Base-by-base conservation (phyloP, 2,329 filamentous ascomycete genomes). In the Coniella lustricola region DNA sequence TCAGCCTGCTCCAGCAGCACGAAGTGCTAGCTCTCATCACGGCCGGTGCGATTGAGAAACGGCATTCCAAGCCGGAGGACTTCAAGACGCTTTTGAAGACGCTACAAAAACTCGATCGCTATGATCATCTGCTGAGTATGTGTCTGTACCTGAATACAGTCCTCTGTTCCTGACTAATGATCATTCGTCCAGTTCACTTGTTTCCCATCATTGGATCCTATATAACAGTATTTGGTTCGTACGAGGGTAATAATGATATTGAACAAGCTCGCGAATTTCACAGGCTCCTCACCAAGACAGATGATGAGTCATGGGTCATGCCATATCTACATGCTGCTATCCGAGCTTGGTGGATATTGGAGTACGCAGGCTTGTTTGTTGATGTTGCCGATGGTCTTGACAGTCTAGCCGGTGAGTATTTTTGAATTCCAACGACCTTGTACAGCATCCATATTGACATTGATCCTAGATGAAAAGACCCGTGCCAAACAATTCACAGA, bases 311-410 rank as follows among this genome's bases (percentile, higher is more conserved):
- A 14, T 95, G 90, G 87, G 73, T 77, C 18, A 64, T 95, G 34
- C 74, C 83, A 14, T 85, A 84, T 57, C 76, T 97, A 12, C 85
- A 90, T 58, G 87, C 90, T 39, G 85, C 88, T 3, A 77, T 90
- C 12, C 77, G 81, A 47, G 80, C 85, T 4, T 90, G 87, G 77
- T 98, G 93, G 93, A 76, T 96, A 40, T 84, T 88, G 29, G 90
- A 97, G 60, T 96, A 96, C 67, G 93, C 87, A 56, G 88, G 89
- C 3, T 87, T 89, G 73, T 95, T 90, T 62, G 75, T 87, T 50
- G 89, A 95, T 57, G 79, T 84, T 58, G 77, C 79, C 17, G 75
- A 79, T 31, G 47, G 36, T 12, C 13, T 41, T 4, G 73, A 77
- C 54, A 74, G 77, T 42, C 72, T 33, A 18, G 49, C 44, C 5